Percentiles rank a stretch among this genome's conserved stretches.
These are phyloP conservation scores for Fusarium sp. DNA, from an alignment of 2,329 filamentous ascomycete genomes.

Conservation along the genomic window DNA sequence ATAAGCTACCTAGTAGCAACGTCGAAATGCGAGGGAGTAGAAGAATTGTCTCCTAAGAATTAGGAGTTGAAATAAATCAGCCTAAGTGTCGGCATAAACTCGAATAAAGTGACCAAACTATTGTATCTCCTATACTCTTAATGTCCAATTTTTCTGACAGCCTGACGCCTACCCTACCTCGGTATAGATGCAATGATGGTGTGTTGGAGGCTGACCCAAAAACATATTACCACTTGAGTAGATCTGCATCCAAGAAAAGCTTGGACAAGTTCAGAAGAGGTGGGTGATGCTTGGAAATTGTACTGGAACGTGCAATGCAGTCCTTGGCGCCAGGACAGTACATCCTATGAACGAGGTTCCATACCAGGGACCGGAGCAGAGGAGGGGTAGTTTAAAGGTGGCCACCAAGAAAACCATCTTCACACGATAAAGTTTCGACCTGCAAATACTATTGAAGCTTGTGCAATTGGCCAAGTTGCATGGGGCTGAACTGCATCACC, in stretches of 20 bases:
- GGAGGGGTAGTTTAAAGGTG: constrained; percentile 11
- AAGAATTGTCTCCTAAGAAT: background rate
- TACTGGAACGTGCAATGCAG: constrained; percentile 13
- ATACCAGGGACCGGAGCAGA: background rate
- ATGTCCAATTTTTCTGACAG: background rate
- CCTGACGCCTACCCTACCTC: background rate
- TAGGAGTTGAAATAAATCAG: background rate
- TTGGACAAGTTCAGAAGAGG: background rate
- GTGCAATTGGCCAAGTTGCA: background rate
- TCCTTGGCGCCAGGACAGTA: constrained; percentile 5
- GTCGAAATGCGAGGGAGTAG: background rate
- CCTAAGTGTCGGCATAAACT: background rate
- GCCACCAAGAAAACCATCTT: background rate
- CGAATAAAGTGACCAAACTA: background rate
- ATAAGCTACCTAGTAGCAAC: background rate
- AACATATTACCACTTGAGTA: background rate
- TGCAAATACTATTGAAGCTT: background rate
- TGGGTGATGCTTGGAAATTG: background rate
- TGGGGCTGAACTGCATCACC: background rate
- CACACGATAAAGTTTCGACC: background rate
- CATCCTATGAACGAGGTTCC: background rate
- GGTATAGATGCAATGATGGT: background rate
- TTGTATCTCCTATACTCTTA: background rate
- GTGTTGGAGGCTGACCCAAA: background rate
- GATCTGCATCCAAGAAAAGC: background rate